These are phyloP conservation scores for Zygnema circumcarinatum DNA, from an alignment of 139 green algal genomes.

Conservation along the genomic window DNA sequence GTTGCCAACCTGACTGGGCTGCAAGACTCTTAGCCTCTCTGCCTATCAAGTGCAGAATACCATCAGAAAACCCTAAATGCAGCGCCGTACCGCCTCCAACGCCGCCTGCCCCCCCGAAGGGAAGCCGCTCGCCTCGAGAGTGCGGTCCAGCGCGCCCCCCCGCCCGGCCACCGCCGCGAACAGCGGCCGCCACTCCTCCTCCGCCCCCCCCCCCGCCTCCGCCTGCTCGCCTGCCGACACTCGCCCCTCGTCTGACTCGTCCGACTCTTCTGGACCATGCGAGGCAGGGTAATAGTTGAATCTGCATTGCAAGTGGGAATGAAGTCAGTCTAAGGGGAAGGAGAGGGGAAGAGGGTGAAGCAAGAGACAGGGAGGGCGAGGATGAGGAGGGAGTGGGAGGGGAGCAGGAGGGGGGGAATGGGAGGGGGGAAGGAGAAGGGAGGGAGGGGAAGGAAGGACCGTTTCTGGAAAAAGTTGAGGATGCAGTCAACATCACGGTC, in stretches of 20 bases:
- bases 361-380: not conserved
- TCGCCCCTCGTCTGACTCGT: no score
- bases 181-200: slow-evolving; percentile 27
- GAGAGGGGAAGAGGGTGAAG: not conserved
- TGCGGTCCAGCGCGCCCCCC: slow-evolving; percentile 15
- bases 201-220: no score
- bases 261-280: slow-evolving; percentile 21
- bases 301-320: not conserved
- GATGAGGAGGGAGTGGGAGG: not conserved
- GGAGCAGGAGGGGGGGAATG: slow-evolving; percentile 1
- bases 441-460: no score
- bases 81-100: slow-evolving; percentile 36
- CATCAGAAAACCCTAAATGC: not conserved
- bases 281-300: not conserved
- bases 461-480: slow-evolving; percentile 78
- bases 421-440: not conserved
- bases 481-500: slow-evolving; percentile 93
- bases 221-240: no score
- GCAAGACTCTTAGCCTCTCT: not conserved
- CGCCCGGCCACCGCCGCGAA: slow-evolving; percentile 1
- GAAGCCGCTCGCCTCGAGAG: slow-evolving; percentile 62
- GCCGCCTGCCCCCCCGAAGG: slow-evolving; percentile 33
- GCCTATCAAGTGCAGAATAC: not conserved
- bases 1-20: not conserved
- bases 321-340: not conserved